These are phyloP conservation scores for Marsdenia floribunda DNA, from an alignment of 257 asterid species.

Conservation along the genomic window DNA sequence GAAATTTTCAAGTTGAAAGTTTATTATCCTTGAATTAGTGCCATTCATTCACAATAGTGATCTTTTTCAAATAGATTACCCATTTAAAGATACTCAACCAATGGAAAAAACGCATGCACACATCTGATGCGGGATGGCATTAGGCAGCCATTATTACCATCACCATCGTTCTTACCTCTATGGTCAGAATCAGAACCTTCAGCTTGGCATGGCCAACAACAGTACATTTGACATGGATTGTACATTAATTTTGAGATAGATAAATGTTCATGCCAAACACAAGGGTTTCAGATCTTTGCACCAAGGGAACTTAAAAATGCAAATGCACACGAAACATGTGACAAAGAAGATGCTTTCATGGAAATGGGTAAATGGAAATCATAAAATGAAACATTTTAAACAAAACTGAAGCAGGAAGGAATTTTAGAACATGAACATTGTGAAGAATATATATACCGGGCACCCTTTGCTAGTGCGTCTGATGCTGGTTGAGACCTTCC, in stretches of 20 bases:
- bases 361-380: background rate
- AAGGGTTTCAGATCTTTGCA: background rate
- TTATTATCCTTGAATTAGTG: background rate
- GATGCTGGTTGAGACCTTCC: conserved; percentile 97
- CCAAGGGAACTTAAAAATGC: background rate
- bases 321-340: background rate
- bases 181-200: too few species aligned
- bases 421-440: conserved; percentile 1
- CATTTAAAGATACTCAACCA: background rate
- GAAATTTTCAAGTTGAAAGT: background rate
- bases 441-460: conserved; percentile 56
- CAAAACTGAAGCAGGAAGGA: background rate
- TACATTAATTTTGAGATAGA: background rate
- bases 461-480: conserved; percentile 97
- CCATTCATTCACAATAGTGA: background rate
- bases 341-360: background rate
- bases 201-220: background rate
- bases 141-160: too few species aligned
- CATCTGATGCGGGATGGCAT: too few species aligned
- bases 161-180: too few species aligned
- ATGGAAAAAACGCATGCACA: background rate
- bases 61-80: background rate
- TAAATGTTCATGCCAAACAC: background rate
- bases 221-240: background rate
- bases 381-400: background rate